Evolutionary conservation across 306 rosid species (phyloP), one percentile per base, ranked within the genome.

Genomic region (Crataegus laevigata): DNA sequence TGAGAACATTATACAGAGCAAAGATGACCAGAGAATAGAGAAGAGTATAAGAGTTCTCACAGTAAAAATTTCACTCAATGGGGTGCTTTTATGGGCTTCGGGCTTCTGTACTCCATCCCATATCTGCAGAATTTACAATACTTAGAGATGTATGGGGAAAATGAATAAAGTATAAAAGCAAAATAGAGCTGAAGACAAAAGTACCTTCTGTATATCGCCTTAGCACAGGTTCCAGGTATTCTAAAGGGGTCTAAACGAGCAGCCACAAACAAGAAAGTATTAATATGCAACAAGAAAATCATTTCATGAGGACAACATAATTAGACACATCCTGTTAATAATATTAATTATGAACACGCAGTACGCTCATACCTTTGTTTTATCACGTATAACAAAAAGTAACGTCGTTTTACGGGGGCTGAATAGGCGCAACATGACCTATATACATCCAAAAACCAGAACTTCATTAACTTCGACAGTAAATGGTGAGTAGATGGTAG

Each of bases 361-460:
- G 50, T 5, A 60, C 1, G 36, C 11, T 58, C 62, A 69, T 68
- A 94, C 98, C 98, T 79, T 94, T 34, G 98, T 88, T 81, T 87
- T 91, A 78, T 94, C 98, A 68, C 97, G 98, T 73, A 94, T 90
- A 72, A 94, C 97, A 86, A 91, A 91, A 76, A 94, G 76, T 75
- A 94, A 82, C 5, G 96, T 91, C 3, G 97, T 88, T 84, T 90
- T 94, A 73, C 96, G 93, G 26, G 96, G 98, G 79, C 97, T 91
- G 84, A 91, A 88, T 67, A 94, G 84, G 22, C 96, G 88, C 91
- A 94, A 87, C 98, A 94, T 91, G 76, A 94, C 98, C 98, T 94
- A 71, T 47, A 42, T 29, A 64, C 54, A 63, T 63, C 30, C 42
- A 30, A 28, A 59, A 63, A 28, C 29, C 43, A 71, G 36, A 66